Evolutionary conservation across 805 yeast genomes (phyloP).

Genomic region (Suhomyces xylopsoci): DNA sequence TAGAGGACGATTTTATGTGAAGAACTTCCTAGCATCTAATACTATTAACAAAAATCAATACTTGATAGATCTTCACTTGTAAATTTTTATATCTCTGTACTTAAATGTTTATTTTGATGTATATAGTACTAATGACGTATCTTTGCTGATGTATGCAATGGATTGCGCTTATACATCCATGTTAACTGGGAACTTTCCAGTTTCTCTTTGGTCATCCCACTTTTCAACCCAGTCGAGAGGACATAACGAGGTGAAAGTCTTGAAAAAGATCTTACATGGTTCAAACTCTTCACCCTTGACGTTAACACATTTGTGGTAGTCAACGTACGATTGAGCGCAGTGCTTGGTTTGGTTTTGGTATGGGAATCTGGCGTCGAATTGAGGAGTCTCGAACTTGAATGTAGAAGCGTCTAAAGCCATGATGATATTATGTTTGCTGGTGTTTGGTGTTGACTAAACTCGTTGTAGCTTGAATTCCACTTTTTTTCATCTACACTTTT

Average conservation of each 20-base stretch:
- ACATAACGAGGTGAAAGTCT: conserved; percentile 82
- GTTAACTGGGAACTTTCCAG: conserved; percentile 46
- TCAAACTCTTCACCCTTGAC: conserved; percentile 98
- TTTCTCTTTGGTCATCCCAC: conserved; percentile 84
- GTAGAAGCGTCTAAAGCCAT: conserved; percentile 27
- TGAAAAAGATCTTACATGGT: conserved; percentile 94
- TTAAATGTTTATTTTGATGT: neutral
- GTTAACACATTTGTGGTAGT: conserved; percentile 94
- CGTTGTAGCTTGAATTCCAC: neutral
- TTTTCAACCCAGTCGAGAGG: conserved; percentile 81
- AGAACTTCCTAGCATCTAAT: neutral
- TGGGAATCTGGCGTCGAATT: conserved; percentile 95
- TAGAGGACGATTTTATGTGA: conserved; percentile 56
- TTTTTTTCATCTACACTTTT: conserved; percentile 5
- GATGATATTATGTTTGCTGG: conserved; percentile 3
- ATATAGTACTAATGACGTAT: neutral
- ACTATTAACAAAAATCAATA: neutral
- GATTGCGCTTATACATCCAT: conserved; percentile 11
- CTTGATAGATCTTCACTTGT: neutral
- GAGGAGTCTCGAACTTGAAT: conserved; percentile 31
- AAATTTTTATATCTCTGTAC: neutral
- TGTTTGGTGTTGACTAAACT: neutral
- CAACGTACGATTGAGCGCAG: conserved; percentile 97
- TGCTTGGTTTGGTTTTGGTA: conserved; percentile 96
- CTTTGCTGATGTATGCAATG: neutral